A percentile compares a stretch with the other conserved stretches of the same genome.
Evolutionary conservation across 805 yeast species (phyloP).

Genomic region (Candida silvatica): DNA sequence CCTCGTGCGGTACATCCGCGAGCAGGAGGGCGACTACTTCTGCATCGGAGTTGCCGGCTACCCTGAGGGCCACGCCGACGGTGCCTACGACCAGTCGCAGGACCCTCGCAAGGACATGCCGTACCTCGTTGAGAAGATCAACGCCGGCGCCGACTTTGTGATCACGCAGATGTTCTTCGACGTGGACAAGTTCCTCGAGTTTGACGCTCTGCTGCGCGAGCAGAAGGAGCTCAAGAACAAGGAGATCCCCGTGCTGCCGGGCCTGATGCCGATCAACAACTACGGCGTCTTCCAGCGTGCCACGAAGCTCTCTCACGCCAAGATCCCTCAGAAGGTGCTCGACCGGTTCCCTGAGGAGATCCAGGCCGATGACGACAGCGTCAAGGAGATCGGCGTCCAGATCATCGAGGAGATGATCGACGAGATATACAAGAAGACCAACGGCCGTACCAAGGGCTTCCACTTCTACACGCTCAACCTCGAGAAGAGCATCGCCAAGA

Average conservation of each 20-base stretch:
- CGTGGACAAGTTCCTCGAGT: conserved; percentile 62
- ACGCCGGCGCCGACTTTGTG: conserved; percentile 93
- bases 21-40: conserved; percentile 68
- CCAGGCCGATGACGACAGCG: conserved; percentile 68
- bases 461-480: conserved; percentile 91
- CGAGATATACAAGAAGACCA: conserved; percentile 42
- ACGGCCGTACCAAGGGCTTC: conserved; percentile 63
- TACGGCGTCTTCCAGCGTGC: conserved; percentile 78
- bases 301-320: conserved; percentile 80
- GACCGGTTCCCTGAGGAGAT: conserved; percentile 47
- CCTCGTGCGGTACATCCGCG: conserved; percentile 70
- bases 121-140: conserved; percentile 70
- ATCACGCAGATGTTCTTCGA: conserved; percentile 90
- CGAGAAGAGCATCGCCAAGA: conserved; percentile 86
- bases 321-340: conserved; percentile 54
- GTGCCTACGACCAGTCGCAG: conserved; percentile 60
- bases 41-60: conserved; percentile 97
- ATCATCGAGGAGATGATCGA: conserved; percentile 56
- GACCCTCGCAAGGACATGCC: conserved; percentile 65
- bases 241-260: conserved; percentile 64
- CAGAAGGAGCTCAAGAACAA: conserved; percentile 26
- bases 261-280: conserved; percentile 87
- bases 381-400: conserved; percentile 77
- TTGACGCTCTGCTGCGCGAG: conserved; percentile 43
- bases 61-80: conserved; percentile 96